These are phyloP conservation scores for Naumovozyma castellii DNA, from an alignment of 805 yeast genomes.

Conservation along the genomic window DNA sequence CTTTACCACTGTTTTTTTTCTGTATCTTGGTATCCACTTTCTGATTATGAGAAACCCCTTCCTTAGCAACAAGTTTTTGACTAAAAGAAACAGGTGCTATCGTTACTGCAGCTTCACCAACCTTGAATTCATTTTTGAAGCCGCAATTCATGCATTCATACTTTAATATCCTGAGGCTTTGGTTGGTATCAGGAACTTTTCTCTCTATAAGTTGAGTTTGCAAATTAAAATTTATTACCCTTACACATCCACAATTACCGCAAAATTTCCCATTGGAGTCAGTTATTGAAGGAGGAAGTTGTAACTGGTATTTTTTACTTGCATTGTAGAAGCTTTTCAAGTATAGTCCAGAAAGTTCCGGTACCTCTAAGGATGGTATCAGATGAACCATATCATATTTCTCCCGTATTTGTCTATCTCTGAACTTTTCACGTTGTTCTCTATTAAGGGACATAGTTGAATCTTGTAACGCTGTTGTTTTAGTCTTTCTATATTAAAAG, in stretches of 20 bases:
- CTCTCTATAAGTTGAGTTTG: conserved; percentile 12
- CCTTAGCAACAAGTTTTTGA: conserved; percentile 23
- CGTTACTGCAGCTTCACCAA: too few species aligned
- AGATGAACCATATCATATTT: conserved; percentile 25
- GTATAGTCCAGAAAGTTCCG: conserved; percentile 24
- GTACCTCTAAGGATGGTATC: conserved; percentile 13
- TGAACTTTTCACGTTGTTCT: conserved; percentile 20
- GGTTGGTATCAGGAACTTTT: not conserved
- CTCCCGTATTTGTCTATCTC: conserved; percentile 18
- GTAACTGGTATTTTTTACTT: conserved; percentile 20
- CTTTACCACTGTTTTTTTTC: conserved; percentile 25
- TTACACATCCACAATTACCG: conserved; percentile 23
- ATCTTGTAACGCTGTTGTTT: too few species aligned
- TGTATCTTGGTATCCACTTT: conserved; percentile 2
- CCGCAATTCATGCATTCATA: conserved; percentile 27
- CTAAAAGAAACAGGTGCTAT: too few species aligned
- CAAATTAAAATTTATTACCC: conserved; percentile 26
- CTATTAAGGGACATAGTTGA: conserved; percentile 14
- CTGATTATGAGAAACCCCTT: conserved; percentile 13
- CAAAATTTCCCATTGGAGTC: conserved; percentile 23
- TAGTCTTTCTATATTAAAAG: too few species aligned
- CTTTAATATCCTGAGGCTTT: conserved; percentile 13
- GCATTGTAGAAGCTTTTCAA: conserved; percentile 25
- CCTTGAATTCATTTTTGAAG: conserved; percentile 9
- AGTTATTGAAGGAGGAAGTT: conserved; percentile 15